Base-by-base conservation (phyloP, 73 alveolate genomes). In the Stentor roeselii region DNA sequence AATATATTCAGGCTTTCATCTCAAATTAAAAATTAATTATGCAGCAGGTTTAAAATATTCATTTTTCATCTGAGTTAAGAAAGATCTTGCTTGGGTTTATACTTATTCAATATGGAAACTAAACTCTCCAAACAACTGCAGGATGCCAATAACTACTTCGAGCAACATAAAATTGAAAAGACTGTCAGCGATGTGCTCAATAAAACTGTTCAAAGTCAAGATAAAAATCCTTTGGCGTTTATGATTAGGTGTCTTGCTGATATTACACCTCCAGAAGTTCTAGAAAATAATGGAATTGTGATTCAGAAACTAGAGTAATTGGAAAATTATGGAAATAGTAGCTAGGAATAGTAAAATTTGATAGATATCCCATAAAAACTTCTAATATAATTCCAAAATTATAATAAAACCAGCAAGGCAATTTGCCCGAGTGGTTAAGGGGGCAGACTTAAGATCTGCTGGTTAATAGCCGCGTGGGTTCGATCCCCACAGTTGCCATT, bases 381-480 rank as follows among this genome's bases (percentile, higher is more conserved):
- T n/a, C n/a, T n/a, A n/a, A n/a, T n/a, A n/a, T n/a, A n/a, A n/a
- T n/a, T n/a, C n/a, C n/a, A n/a, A n/a, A n/a, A n/a, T n/a, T n/a
- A n/a, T n/a, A n/a, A n/a, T n/a, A n/a, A n/a, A n/a, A n/a, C n/a
- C n/a, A n/a, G n/a, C n/a, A n/a, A n/a, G n/a, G n/a, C n/a, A n/a
- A n/a, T 90, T 92, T 92, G 97, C 95, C 97, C 97, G 97, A 92
- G 97, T 92, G 97, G 93, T 86, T 92, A 92, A 92, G 97, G 97
- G 95, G 97, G 97, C 93, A 92, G 97, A 92, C 97, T 92, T 92
- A 92, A 92, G 97, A 92, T 92, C 97, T 92, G 93, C 97, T 92
- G 97, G 92, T n/a, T n/a, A n/a, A n/a, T n/a, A n/a, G n/a, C n/a
- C n/a, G n/a, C n/a, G n/a, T n/a, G n/a, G n/a, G n/a, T n/a, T n/a